phyloP scores from a whole-genome alignment of 2,329 filamentous ascomycete species.

The Phoma sp. region DNA sequence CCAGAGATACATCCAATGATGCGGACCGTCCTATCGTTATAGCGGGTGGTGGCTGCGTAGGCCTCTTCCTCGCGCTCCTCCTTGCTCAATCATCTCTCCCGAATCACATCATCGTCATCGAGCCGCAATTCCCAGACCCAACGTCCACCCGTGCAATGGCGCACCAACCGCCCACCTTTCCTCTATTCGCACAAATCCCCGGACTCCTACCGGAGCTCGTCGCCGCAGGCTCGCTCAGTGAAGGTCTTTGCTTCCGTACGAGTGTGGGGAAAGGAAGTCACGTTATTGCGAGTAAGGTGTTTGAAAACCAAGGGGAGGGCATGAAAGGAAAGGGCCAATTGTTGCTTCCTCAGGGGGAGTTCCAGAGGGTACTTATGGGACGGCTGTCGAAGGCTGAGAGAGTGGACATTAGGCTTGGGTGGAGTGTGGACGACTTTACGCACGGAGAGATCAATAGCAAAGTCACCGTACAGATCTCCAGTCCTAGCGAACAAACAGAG shows the following conservation, averaged over 20 bases:
- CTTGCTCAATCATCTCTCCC: constrained; percentile 44
- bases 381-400: constrained; percentile 19
- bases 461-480: not conserved
- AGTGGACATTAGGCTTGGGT: constrained; percentile 30
- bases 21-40: constrained; percentile 40
- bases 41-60: constrained; percentile 50
- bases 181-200: constrained; percentile 45
- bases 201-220: constrained; percentile 47
- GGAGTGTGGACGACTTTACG: constrained; percentile 15
- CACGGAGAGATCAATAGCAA: not conserved
- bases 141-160: constrained; percentile 51
- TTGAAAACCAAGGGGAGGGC: constrained; percentile 29
- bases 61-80: constrained; percentile 50
- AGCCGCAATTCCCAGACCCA: constrained; percentile 30
- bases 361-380: constrained; percentile 35
- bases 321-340: constrained; percentile 34
- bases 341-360: constrained; percentile 40
- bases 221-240: constrained; percentile 29
- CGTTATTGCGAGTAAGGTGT: constrained; percentile 37
- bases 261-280: constrained; percentile 28
- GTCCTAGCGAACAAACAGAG: constrained; percentile 8
- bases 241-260: constrained; percentile 39
- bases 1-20: not conserved
- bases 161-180: constrained; percentile 50
- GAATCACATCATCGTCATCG: constrained; percentile 44